Conservation (phyloP, 2,329 filamentous ascomycete genomes). For the Claviceps capensis region DNA sequence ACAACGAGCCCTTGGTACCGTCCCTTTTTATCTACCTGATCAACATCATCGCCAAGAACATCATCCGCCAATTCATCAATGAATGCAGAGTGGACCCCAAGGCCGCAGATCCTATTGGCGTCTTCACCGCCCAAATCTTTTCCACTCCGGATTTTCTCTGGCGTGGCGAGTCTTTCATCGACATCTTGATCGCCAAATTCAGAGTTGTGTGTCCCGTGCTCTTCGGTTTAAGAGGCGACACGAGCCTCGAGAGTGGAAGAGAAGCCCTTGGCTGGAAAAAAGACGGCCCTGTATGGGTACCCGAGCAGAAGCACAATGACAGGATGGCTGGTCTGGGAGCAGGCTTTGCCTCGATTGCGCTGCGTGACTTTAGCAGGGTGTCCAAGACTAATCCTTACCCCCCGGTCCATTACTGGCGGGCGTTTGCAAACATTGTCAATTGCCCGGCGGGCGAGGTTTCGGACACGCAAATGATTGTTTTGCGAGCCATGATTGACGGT, state of each 20-base stretch:
- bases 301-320: constrained; percentile 62
- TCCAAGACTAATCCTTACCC: constrained; percentile 61
- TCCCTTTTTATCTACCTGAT: constrained; percentile 60
- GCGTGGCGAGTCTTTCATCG: constrained; percentile 55
- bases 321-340: constrained; percentile 73
- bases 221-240: constrained; percentile 68
- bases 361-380: constrained; percentile 67
- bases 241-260: constrained; percentile 56
- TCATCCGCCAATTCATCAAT: constrained; percentile 55
- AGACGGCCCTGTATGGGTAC: constrained; percentile 44
- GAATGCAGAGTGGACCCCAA: constrained; percentile 51
- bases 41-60: constrained; percentile 60
- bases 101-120: constrained; percentile 65
- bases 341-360: constrained; percentile 69
- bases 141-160: constrained; percentile 53
- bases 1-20: constrained; percentile 43
- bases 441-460: constrained; percentile 53
- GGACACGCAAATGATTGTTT: constrained; percentile 58
- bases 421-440: constrained; percentile 63
- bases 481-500: constrained; percentile 58
- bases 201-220: constrained; percentile 69
- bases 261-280: constrained; percentile 60
- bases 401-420: constrained; percentile 69
- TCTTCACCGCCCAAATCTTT: constrained; percentile 63
- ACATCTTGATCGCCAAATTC: constrained; percentile 78